A percentile compares a stretch with the other conserved stretches of the same genome.
phyloP scores from a whole-genome alignment of 1,139 yeast species.

The Taphrina betulina region DNA sequence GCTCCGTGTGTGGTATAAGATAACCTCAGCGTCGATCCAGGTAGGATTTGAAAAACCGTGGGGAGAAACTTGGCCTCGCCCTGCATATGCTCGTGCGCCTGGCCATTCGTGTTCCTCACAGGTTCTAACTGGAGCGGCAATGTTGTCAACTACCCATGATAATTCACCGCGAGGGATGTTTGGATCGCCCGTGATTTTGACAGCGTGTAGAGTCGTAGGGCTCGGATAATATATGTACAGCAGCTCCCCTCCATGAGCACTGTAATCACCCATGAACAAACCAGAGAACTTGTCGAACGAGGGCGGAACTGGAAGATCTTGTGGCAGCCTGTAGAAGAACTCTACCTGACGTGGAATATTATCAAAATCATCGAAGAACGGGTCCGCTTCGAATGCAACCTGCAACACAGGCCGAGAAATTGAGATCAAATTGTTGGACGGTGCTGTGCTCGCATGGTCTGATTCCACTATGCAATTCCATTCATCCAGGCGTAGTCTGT shows the following conservation, averaged over 20 bases:
- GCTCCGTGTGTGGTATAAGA: slow-evolving; percentile 10
- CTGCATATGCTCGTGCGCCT: slow-evolving; percentile 39
- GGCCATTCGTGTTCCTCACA: slow-evolving; percentile 40
- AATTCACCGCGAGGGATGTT: slow-evolving; percentile 43
- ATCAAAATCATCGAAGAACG: neutral
- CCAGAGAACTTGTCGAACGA: slow-evolving; percentile 1
- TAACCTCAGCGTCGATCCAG: slow-evolving; percentile 35
- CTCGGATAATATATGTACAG: slow-evolving; percentile 11
- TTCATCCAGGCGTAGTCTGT: slow-evolving; percentile 3
- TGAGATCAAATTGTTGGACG: slow-evolving; percentile 1
- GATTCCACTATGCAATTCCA: too few species aligned
- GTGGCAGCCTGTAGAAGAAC: slow-evolving; percentile 8
- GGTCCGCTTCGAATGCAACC: neutral
- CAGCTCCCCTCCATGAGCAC: slow-evolving; percentile 17
- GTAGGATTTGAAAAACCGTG: slow-evolving; percentile 39
- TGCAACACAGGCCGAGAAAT: slow-evolving; percentile 2
- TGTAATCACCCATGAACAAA: slow-evolving; percentile 15
- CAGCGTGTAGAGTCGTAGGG: slow-evolving; percentile 6
- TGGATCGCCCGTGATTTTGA: slow-evolving; percentile 39
- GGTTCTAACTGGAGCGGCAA: slow-evolving; percentile 37
- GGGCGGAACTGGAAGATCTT: neutral
- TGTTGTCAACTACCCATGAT: slow-evolving; percentile 41
- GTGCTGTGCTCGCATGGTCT: too few species aligned
- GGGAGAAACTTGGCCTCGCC: slow-evolving; percentile 40
- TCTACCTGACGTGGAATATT: slow-evolving; percentile 4